These are phyloP conservation scores for thale cress (Arabidopsis thaliana) DNA, from an alignment of 345 rosid species.

Conservation along the genomic window DNA sequence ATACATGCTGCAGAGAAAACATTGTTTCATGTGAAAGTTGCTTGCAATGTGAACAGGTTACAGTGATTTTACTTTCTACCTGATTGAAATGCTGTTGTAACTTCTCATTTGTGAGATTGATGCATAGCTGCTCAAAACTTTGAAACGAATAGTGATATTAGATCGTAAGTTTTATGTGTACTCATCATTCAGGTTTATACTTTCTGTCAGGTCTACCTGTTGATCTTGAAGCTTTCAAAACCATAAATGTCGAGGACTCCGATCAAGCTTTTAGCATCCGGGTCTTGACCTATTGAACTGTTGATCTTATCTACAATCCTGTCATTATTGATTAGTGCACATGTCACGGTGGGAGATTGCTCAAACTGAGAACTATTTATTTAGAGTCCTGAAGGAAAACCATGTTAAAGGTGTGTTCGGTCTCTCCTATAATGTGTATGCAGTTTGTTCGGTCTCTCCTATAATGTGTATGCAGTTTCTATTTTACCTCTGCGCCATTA, in stretches of 20 bases:
- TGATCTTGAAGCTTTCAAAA: slow-evolving; percentile 76
- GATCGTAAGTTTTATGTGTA: slow-evolving; percentile 15
- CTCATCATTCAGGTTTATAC: slow-evolving; percentile 20
- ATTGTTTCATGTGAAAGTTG: slow-evolving; percentile 21
- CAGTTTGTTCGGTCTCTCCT: slow-evolving; percentile 9
- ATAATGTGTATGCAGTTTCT: neutral
- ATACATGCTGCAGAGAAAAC: slow-evolving; percentile 63
- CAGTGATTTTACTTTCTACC: slow-evolving; percentile 46
- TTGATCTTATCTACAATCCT: slow-evolving; percentile 84
- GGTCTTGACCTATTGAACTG: slow-evolving; percentile 76
- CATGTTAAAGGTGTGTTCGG: slow-evolving; percentile 12
- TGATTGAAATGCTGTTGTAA: slow-evolving; percentile 83
- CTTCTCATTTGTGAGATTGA: slow-evolving; percentile 81
- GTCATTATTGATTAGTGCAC: slow-evolving; percentile 36
- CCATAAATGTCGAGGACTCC: slow-evolving; percentile 89
- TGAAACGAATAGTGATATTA: slow-evolving; percentile 11
- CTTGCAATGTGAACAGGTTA: slow-evolving; percentile 19
- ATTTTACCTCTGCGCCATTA: neutral
- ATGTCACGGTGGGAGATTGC: slow-evolving; percentile 22
- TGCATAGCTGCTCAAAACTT: slow-evolving; percentile 84
- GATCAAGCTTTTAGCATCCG: slow-evolving; percentile 61
- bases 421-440: slow-evolving; percentile 11
- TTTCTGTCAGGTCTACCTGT: slow-evolving; percentile 51
- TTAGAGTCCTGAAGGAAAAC: slow-evolving; percentile 6
- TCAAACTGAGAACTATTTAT: slow-evolving; percentile 19